These are phyloP conservation scores for Chenopodium quinoa DNA, from an alignment of 148 eudicot genomes.

Conservation along the genomic window DNA sequence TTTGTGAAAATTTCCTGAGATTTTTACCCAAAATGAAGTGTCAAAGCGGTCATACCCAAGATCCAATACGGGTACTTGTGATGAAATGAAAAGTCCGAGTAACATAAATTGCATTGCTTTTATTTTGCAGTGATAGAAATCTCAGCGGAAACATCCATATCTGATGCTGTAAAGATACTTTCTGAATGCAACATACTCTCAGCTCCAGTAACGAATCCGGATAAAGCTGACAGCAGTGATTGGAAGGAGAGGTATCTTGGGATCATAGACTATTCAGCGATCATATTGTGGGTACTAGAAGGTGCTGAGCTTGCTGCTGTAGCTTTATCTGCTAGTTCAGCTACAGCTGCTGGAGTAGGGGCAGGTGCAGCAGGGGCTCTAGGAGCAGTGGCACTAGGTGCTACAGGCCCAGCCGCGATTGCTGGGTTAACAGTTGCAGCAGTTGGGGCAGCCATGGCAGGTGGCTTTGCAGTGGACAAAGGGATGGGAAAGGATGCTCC, in stretches of 20 bases:
- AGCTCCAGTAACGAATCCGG: constrained; percentile 78
- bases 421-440: constrained; percentile 83
- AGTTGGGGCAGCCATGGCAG: constrained; percentile 83
- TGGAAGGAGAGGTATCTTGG: constrained; percentile 80
- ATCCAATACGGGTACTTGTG: not conserved
- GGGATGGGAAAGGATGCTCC: constrained; percentile 72
- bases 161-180: constrained; percentile 70
- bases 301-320: constrained; percentile 74
- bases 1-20: no score
- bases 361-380: constrained; percentile 85
- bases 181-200: constrained; percentile 85
- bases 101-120: not conserved
- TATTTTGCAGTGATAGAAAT: constrained; percentile 70
- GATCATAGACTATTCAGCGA: constrained; percentile 76
- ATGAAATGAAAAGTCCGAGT: not conserved
- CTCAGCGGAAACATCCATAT: constrained; percentile 55
- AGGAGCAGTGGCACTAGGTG: constrained; percentile 74
- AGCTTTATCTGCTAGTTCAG: constrained; percentile 74
- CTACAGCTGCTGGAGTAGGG: constrained; percentile 84
- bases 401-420: constrained; percentile 73
- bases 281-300: constrained; percentile 85
- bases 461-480: constrained; percentile 65
- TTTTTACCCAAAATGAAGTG: no score
- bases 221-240: constrained; percentile 38
- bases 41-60: no score